A percentile compares a stretch with the other conserved stretches of the same genome.
Conservation (phyloP, 495 filamentous ascomycete species). For the Cairneyella variabilis region DNA sequence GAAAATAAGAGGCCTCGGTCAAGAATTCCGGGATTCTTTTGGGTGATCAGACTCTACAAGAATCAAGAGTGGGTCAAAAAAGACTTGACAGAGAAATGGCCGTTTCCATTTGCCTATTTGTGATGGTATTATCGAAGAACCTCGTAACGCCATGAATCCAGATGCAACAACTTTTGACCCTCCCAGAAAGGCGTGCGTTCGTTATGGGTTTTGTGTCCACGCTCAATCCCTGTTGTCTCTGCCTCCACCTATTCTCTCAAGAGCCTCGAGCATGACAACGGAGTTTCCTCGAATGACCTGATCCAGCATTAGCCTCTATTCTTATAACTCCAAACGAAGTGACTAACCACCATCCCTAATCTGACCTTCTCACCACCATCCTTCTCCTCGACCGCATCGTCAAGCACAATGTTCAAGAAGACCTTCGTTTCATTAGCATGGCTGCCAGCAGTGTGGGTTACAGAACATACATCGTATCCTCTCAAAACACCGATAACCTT, state of each 20-base stretch:
- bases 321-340: neutral
- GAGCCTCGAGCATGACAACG: slow-evolving; percentile 90
- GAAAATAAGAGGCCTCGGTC: too few species aligned
- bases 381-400: slow-evolving; percentile 97
- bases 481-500: slow-evolving; percentile 93
- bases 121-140: slow-evolving; percentile 20
- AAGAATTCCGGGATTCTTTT: too few species aligned
- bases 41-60: too few species aligned
- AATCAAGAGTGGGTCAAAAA: too few species aligned
- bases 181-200: neutral
- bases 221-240: slow-evolving; percentile 23
- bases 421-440: slow-evolving; percentile 53
- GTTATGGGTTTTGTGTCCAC: neutral
- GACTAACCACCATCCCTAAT: slow-evolving; percentile 80
- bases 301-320: neutral
- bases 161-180: slow-evolving; percentile 9
- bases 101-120: slow-evolving; percentile 14
- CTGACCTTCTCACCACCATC: slow-evolving; percentile 84
- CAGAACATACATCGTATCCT: slow-evolving; percentile 81
- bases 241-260: slow-evolving; percentile 49
- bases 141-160: slow-evolving; percentile 24
- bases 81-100: neutral
- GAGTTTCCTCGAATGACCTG: slow-evolving; percentile 87
- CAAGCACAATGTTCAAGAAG: slow-evolving; percentile 96
- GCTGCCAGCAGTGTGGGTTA: neutral